Evolutionary conservation across 805 yeast genomes (phyloP).

Genomic region (Wickerhamiella kurtzmanii): DNA sequence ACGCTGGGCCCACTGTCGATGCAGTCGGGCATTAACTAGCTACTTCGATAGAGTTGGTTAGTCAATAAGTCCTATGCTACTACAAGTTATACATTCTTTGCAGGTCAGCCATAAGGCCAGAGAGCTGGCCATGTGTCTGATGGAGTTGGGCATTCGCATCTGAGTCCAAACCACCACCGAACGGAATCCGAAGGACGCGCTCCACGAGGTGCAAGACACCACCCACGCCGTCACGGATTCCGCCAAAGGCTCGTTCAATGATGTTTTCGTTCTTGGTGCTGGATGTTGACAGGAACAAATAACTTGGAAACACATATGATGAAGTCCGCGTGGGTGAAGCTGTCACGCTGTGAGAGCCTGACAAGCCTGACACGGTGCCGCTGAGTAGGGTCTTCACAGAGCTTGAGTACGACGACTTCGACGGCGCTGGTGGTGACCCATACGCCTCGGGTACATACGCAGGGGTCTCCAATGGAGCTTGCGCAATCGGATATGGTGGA

Average conservation of each 20-base stretch:
- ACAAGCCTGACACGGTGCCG: too few relatives aligned
- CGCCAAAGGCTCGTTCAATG: constrained; percentile 5
- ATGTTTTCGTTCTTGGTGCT: constrained; percentile 4
- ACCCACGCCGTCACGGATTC: constrained; percentile 6
- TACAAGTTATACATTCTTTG: background rate
- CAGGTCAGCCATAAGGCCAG: background rate
- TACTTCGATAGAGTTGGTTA: too few relatives aligned
- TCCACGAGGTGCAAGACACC: constrained; percentile 7
- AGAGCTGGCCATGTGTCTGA: background rate
- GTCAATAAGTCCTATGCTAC: too few relatives aligned
- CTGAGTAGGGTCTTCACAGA: too few relatives aligned
- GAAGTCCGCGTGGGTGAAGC: background rate
- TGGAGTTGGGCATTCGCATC: background rate
- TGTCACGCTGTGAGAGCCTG: too few relatives aligned
- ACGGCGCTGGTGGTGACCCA: background rate
- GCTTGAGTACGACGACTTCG: background rate
- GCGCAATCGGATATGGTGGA: background rate
- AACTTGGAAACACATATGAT: background rate
- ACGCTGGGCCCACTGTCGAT: too few relatives aligned
- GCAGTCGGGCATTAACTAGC: too few relatives aligned
- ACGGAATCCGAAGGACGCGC: background rate
- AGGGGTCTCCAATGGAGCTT: background rate
- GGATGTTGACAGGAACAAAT: background rate
- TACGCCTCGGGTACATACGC: background rate
- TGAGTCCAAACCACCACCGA: constrained; percentile 2